phyloP scores from a whole-genome alignment of 805 yeast genomes.

The Pichia gijzeniarum region DNA sequence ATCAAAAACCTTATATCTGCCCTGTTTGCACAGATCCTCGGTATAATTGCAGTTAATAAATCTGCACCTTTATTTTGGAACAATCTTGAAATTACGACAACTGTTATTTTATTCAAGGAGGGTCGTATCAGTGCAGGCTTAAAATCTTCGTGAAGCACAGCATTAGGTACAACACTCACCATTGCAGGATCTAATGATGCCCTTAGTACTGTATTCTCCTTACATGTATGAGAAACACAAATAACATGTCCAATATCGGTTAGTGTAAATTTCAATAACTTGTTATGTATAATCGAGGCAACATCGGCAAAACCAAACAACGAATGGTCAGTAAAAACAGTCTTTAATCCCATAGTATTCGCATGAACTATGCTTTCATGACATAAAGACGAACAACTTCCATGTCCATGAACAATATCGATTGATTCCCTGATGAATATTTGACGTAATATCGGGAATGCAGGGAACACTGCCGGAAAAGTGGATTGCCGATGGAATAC shows the following conservation, averaged over 20 bases:
- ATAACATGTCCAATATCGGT: constrained; percentile 88
- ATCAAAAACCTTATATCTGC: constrained; percentile 69
- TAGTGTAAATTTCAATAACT: constrained; percentile 72
- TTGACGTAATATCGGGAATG: constrained; percentile 79
- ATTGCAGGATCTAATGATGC: constrained; percentile 71
- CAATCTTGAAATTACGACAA: constrained; percentile 84
- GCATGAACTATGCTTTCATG: constrained; percentile 92
- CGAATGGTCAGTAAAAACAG: constrained; percentile 95
- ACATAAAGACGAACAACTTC: constrained; percentile 77
- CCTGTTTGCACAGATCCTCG: constrained; percentile 62
- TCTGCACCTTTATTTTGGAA: constrained; percentile 98
- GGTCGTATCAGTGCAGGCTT: constrained; percentile 36
- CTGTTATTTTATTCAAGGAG: constrained; percentile 48
- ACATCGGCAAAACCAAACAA: constrained; percentile 89
- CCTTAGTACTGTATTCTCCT: constrained; percentile 88
- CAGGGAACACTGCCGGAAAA: constrained; percentile 82
- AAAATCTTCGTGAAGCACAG: constrained; percentile 82
- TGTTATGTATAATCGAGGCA: constrained; percentile 79
- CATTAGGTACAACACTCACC: constrained; percentile 93
- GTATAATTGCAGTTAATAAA: constrained; percentile 74
- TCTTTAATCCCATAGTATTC: constrained; percentile 82
- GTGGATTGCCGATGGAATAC: constrained; percentile 80
- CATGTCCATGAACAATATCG: constrained; percentile 93
- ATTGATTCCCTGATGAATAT: constrained; percentile 81
- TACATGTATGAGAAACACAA: constrained; percentile 95